phyloP scores from a whole-genome alignment of 2,329 filamentous ascomycete species.

The Clarireedia sp. region DNA sequence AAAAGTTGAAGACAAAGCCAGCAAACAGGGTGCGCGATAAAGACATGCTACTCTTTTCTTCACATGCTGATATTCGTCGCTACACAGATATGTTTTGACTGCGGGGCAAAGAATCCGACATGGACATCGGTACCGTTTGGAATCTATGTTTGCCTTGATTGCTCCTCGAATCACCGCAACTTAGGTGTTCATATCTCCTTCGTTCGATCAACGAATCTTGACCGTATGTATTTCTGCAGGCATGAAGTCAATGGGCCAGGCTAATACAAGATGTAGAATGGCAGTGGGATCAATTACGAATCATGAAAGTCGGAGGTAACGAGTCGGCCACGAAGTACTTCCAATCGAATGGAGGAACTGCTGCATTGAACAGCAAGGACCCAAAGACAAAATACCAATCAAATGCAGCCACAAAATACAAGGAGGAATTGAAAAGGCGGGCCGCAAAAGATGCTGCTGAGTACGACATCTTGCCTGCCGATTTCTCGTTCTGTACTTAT shows the following conservation, averaged over 20 bases:
- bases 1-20: constrained; percentile 89
- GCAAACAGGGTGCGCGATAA: constrained; percentile 72
- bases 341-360: constrained; percentile 89
- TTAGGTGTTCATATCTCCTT: constrained; percentile 98
- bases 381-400: constrained; percentile 95
- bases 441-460: constrained; percentile 76
- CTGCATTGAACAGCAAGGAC: constrained; percentile 92
- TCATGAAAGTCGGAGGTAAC: constrained; percentile 98
- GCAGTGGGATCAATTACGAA: constrained; percentile 97
- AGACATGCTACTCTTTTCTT: constrained; percentile 20
- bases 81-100: constrained; percentile 89
- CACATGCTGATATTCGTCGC: constrained; percentile 14
- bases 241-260: background rate
- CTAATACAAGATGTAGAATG: constrained; percentile 53
- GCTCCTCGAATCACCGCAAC: constrained; percentile 93
- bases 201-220: constrained; percentile 95
- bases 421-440: constrained; percentile 86
- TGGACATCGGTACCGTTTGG: constrained; percentile 97
- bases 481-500: constrained; percentile 16
- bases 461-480: constrained; percentile 41
- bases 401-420: constrained; percentile 90
- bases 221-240: constrained; percentile 59
- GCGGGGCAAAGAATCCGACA: constrained; percentile 92
- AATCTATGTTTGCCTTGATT: constrained; percentile 97
- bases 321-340: constrained; percentile 98